Conservation (phyloP, 192 early-diverging fungal species). For the Diversispora epigaea region DNA sequence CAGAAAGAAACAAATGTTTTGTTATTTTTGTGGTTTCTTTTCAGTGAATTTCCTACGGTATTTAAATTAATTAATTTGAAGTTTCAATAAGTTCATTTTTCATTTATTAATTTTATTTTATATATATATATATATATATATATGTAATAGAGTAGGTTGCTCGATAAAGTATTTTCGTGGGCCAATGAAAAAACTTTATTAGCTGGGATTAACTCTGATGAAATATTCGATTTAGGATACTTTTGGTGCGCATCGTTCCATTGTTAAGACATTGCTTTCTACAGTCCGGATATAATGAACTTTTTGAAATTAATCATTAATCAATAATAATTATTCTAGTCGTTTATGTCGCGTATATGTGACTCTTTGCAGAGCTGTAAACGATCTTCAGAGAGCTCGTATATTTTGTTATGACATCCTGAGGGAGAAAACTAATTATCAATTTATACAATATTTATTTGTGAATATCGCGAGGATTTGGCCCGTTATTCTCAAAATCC, state of each 20-base stretch:
- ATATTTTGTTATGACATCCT: conserved; percentile 13
- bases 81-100: background rate
- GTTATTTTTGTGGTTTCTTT: conserved; percentile 11
- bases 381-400: conserved; percentile 6
- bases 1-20: conserved; percentile 3
- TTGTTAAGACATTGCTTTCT: no score
- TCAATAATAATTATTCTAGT: background rate
- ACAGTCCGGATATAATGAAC: background rate
- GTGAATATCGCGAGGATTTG: conserved; percentile 8
- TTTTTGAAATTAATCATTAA: background rate
- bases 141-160: conserved; percentile 1
- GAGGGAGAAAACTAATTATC: background rate
- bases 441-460: background rate
- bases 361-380: background rate
- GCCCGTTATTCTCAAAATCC: background rate
- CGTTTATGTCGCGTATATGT: conserved; percentile 13
- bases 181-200: background rate
- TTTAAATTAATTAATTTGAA: background rate
- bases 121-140: background rate
- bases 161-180: background rate
- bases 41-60: conserved; percentile 1
- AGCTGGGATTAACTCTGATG: background rate
- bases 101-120: background rate
- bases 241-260: background rate
- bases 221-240: background rate